Base-by-base conservation (phyloP, 306 rosid genomes). In the Cicer cuneatum region DNA sequence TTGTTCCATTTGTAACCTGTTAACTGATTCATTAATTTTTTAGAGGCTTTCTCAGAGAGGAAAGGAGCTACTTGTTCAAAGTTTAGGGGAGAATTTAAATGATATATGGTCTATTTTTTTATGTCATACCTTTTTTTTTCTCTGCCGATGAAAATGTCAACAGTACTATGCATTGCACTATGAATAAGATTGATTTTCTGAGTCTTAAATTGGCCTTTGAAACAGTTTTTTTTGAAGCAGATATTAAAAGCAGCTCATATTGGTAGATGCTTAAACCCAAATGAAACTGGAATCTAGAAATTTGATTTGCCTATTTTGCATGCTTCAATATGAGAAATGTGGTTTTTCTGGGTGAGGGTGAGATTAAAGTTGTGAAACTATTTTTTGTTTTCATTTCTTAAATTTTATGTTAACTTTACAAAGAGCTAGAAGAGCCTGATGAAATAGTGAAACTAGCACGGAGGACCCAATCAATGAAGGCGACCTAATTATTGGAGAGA, bases 21-120 rank as follows among this genome's bases (percentile, higher is more conserved):
- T 75, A 63, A 61, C 75, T 80, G 72, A 85, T 85, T 85, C 80
- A 67, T 78, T 81, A 77, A 76, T 81, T 85, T 75, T 74, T 71
- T 39, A 57, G 69, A 82, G 71, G 77, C 80, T 66, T 77, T 69
- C 62, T 65, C 74, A 75, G 74, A 66, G 52, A 14, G 53, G 64
- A 60, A 71, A 68, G 64, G 69, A 62, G 83, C 74, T 68, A 33
- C 71, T 57, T 53, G 71, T 60, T 67, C 77, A 10, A 64, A 60
- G 80, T 61, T 61, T 61, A 58, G 42, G 42, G 73, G 45, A 61
- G 69, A 60, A 56, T 66, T 49, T 69, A 12, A 21, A 80, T 48
- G 80, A 67, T 61, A 63, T 16, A 63, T 45, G 51, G 57, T 77
- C 69, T 8, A 73, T 84, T 84, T 81, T 74, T 84, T 78, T 12